phyloP scores from a whole-genome alignment of 2,329 filamentous ascomycete species.

The Pestalotiopsis sp. region DNA sequence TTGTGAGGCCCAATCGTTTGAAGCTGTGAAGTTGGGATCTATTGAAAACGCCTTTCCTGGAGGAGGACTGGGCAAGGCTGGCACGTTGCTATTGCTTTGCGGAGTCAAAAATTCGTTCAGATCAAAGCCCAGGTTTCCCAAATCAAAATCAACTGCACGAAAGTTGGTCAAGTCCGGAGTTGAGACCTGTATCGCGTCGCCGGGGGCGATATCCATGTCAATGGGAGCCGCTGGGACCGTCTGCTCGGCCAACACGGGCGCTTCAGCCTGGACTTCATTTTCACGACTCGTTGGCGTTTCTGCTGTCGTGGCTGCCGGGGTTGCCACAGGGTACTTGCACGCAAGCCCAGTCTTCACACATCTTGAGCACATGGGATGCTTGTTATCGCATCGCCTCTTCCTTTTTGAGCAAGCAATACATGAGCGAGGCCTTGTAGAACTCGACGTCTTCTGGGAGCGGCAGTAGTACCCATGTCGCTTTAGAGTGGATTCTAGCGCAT shows the following conservation, averaged over 20 bases:
- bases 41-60: not conserved
- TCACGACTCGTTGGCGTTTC: not conserved
- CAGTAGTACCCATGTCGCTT: constrained; percentile 50
- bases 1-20: constrained; percentile 15
- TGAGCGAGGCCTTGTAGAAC: constrained; percentile 31
- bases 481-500: constrained; percentile 38
- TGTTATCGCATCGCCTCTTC: constrained; percentile 42
- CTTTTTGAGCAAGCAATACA: constrained; percentile 39
- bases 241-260: not conserved
- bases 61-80: too few relatives aligned
- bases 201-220: not conserved
- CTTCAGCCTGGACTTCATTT: not conserved
- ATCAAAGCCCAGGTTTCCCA: not conserved
- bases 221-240: too few relatives aligned
- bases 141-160: not conserved
- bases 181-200: not conserved
- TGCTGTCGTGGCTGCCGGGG: constrained; percentile 2
- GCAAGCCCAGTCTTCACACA: constrained; percentile 36
- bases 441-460: constrained; percentile 36
- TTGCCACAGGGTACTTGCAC: constrained; percentile 38
- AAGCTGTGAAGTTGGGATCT: not conserved
- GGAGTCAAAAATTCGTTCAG: not conserved
- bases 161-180: not conserved
- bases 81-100: not conserved
- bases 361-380: constrained; percentile 38